Evolutionary conservation across 257 asterid genomes (phyloP), one percentile per base, ranked within the genome.

Genomic region (Plantago elongata): DNA sequence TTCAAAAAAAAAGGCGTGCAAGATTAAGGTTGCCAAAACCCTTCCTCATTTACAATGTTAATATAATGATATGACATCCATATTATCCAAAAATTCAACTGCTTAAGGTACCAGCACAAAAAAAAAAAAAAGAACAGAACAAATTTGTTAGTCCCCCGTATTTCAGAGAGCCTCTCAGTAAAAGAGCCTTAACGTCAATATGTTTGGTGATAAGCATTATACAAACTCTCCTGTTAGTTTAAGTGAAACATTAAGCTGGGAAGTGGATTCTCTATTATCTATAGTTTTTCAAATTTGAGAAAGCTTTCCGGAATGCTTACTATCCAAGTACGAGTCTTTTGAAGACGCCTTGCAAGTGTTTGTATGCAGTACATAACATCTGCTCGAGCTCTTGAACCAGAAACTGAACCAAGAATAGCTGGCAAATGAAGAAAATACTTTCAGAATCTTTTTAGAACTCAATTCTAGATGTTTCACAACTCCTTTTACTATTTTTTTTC

Each of bases 291-390:
- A 51, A 65, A 48, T 11, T 34, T 15, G 29, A 66, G 38, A 62
- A 46, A 68, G 48, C 55, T 62, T 58, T 59, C 56, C 43, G 37
- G 61, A 63, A 66, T 61, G 74, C 80, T 58, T 84, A 86, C 97
- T 64, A 80, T 81, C 97, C 97, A 89, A 67, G 78, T 82, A 54
- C 18, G 78, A 59, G 97, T 84, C 70, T 87, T 86, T 30, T 79
- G 67, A 50, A 86, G 89, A 57, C 94, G 95, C 69, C 71, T 81
- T 63, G 88, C 80, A 59, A 89, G 86, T 45, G 86, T 74, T 22
- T 75, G 78, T 66, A 89, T 82, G 80, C 95, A 89, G 55, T 79
- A 89, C 57, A 72, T 68, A 68, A 86, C 95, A 78, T 89, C 95
- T 57, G 81, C 87, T 68, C 94, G 85, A 69, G 94, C 89, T 67